Percentiles rank a stretch among this genome's conserved stretches.
These are phyloP conservation scores for Trichoderma orchidacearum DNA, from an alignment of 495 filamentous ascomycete genomes.

Conservation along the genomic window DNA sequence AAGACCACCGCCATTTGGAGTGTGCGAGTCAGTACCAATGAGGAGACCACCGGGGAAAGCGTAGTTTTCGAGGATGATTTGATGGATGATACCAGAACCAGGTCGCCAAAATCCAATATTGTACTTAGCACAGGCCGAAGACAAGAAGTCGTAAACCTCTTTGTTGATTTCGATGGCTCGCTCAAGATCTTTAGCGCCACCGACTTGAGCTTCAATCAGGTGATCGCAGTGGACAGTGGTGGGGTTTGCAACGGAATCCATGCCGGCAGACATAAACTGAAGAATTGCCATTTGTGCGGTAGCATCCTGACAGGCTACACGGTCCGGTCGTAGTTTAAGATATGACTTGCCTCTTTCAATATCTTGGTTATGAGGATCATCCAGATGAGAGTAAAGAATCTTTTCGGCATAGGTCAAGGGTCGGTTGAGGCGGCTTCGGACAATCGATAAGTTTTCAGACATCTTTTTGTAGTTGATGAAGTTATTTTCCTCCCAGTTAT, in stretches of 20 bases:
- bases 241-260: conserved; percentile 87
- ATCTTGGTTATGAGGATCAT: conserved; percentile 91
- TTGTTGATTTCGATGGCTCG: conserved; percentile 93
- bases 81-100: conserved; percentile 98
- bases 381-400: conserved; percentile 96
- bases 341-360: conserved; percentile 93
- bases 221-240: conserved; percentile 98
- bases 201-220: conserved; percentile 95
- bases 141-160: conserved; percentile 98
- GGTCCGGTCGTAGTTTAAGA: conserved; percentile 89
- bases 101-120: conserved; percentile 99
- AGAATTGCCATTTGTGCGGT: conserved; percentile 99
- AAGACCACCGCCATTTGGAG: conserved; percentile 94
- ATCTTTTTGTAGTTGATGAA: conserved; percentile 77
- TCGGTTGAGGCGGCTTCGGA: conserved; percentile 75
- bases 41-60: conserved; percentile 96
- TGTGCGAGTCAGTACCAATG: conserved; percentile 98
- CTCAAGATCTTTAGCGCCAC: conserved; percentile 87
- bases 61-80: conserved; percentile 98
- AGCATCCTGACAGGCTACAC: conserved; percentile 98
- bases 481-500: conserved; percentile 42
- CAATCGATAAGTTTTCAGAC: conserved; percentile 89
- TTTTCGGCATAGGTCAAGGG: conserved; percentile 96
- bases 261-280: conserved; percentile 98
- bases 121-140: conserved; percentile 92